phyloP scores from a whole-genome alignment of 106 monocot genomes.

The Narthecium ossifragum region DNA sequence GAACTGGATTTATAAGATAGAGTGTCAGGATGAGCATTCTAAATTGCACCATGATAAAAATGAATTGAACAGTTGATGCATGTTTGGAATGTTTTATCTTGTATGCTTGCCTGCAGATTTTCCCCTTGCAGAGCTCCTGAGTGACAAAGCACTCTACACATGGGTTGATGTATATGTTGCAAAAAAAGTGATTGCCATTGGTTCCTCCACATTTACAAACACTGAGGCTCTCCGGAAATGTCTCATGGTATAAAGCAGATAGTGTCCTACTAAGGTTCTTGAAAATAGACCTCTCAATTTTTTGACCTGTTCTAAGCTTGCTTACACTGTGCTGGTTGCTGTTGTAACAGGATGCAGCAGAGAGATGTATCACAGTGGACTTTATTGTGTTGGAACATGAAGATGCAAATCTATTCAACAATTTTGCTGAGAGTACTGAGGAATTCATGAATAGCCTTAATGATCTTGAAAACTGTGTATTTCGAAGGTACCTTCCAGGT shows the following conservation, averaged over 20 bases:
- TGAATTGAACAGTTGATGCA: no score
- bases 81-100: slow-evolving; percentile 1
- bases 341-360: slow-evolving; percentile 59
- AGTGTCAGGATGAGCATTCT: no score
- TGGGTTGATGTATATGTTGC: slow-evolving; percentile 51
- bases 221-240: slow-evolving; percentile 43
- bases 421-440: slow-evolving; percentile 21
- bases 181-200: slow-evolving; percentile 72
- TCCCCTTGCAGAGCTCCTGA: slow-evolving; percentile 39
- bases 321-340: no score
- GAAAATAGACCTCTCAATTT: not conserved
- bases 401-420: slow-evolving; percentile 15
- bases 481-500: slow-evolving; percentile 60
- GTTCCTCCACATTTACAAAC: slow-evolving; percentile 24
- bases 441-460: slow-evolving; percentile 32
- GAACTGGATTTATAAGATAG: no score
- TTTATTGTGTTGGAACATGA: slow-evolving; percentile 56
- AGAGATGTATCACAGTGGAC: slow-evolving; percentile 56
- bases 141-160: slow-evolving; percentile 37
- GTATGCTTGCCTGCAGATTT: slow-evolving; percentile 28
- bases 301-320: no score
- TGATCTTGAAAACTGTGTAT: slow-evolving; percentile 64
- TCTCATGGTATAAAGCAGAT: slow-evolving; percentile 40
- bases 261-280: no score
- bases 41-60: no score